Evolutionary conservation across 305 asterid genomes (phyloP).

Genomic region (Fraxinus velutina): DNA sequence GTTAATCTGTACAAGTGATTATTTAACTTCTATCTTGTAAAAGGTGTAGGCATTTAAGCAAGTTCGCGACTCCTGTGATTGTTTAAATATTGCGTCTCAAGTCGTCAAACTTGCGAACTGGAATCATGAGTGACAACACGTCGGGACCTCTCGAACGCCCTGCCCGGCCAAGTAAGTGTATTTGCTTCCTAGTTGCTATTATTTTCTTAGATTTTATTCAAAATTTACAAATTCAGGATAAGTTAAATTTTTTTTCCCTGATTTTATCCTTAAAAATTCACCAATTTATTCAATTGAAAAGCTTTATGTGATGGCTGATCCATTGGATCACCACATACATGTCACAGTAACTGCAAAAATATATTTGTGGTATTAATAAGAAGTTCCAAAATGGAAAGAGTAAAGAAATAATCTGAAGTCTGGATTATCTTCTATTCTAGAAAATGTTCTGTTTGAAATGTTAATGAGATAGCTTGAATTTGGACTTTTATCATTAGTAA

Average conservation of each 20-base stretch:
- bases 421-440: neutral
- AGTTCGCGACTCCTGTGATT: slow-evolving; percentile 19
- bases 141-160: slow-evolving; percentile 50
- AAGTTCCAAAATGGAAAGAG: neutral
- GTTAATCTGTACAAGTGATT: neutral
- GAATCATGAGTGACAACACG: slow-evolving; percentile 40
- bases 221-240: neutral
- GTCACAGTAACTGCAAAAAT: neutral
- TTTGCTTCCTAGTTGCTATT: neutral
- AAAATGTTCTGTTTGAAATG: neutral
- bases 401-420: neutral
- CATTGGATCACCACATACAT: neutral
- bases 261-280: neutral
- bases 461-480: neutral
- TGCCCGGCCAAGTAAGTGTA: slow-evolving; percentile 52
- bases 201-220: neutral
- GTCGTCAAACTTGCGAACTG: slow-evolving; percentile 25
- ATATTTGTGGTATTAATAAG: neutral
- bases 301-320: neutral
- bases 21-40: neutral
- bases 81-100: slow-evolving; percentile 11
- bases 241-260: neutral
- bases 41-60: slow-evolving; percentile 35
- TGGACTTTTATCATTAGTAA: neutral
- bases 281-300: neutral